Evolutionary conservation across 2,329 filamentous ascomycete genomes (phyloP).

Genomic region (Cladorrhinum sp.): DNA sequence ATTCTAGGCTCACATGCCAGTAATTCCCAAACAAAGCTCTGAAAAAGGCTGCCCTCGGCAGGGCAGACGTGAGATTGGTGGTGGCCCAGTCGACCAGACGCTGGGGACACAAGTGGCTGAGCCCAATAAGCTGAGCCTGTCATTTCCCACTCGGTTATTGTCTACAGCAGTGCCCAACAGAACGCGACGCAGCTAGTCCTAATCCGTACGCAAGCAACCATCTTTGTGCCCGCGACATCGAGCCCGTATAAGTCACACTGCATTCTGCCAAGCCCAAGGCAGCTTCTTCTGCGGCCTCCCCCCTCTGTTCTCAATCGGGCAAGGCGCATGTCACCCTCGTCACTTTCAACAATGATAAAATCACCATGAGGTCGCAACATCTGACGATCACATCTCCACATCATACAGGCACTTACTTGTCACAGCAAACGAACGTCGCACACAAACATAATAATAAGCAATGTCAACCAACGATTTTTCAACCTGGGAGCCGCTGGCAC

Average conservation of each 20-base stretch:
- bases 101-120: background rate
- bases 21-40: no score
- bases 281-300: slow-evolving; percentile 5
- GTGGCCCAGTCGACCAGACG: slow-evolving; percentile 1
- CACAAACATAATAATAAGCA: background rate
- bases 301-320: background rate
- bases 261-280: background rate
- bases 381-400: background rate
- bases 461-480: slow-evolving; percentile 1
- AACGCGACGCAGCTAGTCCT: background rate
- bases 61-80: background rate
- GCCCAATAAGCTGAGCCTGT: background rate
- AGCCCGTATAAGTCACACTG: background rate
- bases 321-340: background rate
- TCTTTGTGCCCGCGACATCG: background rate
- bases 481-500: background rate
- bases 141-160: background rate
- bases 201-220: background rate
- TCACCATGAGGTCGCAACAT: background rate
- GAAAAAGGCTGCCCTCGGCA: no score
- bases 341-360: background rate
- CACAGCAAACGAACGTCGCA: background rate
- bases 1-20: background rate
- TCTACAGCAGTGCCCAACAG: background rate
- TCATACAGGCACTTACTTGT: no score